Base-by-base conservation (phyloP, 2,329 filamentous ascomycete genomes). In the Rhynchosporium agropyri region DNA sequence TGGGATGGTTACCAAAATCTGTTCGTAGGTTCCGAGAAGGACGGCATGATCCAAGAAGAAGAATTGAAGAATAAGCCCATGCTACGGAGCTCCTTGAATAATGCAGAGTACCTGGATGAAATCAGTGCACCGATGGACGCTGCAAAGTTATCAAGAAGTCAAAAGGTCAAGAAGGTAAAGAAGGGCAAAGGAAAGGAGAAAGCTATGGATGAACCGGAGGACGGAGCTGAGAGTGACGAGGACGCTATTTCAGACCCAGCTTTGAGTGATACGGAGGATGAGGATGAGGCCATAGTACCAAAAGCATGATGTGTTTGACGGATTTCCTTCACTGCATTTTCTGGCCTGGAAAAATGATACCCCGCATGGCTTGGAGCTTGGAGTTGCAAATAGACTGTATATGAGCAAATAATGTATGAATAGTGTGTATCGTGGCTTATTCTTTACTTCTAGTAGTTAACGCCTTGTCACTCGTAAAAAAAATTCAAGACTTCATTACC, bases 1-100 rank as follows among this genome's bases (percentile, higher is more conserved):
- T 97, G 91, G 85, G 83, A 85, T 36, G 83, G 87, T 38, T 97
- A 92, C 75, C 83, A 88, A 68, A 88, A 86, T 66, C 83, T 97
- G 67, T 88, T 91, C 60, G 69, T 73, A 9, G 69, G 68, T 49
- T 64, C 65, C 36, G 66, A 67, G 12, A 60, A 60, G 31, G 63
- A 59, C 10, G 57, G 58, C 15, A 53, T 63, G 38, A 48, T 55
- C 6, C 57, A 65, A 9, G 63, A 67, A 10, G 67, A 72, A 12
- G 43, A 66, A 13, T 54, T 64, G n/a, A 57, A 63, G n/a, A 63
- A 59, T 7, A 49, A 71, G 2, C 71, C 74, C 4, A 69, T 63
- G 58, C 76, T 89, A 26, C 77, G 80, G 62, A 83, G 84, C 40
- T 77, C 77, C 6, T 82, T 88, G 71, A 79, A 79, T 62, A 81